Conservation (phyloP, 306 rosid species). For the Castanea crenata region DNA sequence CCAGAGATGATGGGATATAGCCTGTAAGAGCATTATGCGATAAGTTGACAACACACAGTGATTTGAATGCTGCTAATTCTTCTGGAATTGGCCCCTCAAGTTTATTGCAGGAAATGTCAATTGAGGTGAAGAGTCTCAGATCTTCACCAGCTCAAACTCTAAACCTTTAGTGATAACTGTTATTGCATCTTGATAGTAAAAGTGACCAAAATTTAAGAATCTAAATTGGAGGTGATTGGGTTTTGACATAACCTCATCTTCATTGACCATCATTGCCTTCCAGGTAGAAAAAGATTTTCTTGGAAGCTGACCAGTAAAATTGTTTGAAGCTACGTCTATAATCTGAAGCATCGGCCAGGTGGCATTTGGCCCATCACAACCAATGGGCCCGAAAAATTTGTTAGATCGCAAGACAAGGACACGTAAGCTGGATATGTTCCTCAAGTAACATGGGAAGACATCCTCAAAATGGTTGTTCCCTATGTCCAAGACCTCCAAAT, state of each 20-base stretch:
- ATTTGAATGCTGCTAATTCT: constrained; percentile 16
- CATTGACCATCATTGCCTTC: constrained; percentile 40
- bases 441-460: constrained; percentile 29
- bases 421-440: constrained; percentile 3
- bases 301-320: constrained; percentile 36
- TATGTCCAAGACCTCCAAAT: constrained; percentile 36
- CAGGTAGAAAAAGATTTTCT: constrained; percentile 22
- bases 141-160: constrained; percentile 6
- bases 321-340: constrained; percentile 36
- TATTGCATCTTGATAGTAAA: constrained; percentile 33
- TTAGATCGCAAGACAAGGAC: constrained; percentile 40
- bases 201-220: neutral
- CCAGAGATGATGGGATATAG: constrained; percentile 31
- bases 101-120: constrained; percentile 25
- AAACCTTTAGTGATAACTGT: constrained; percentile 18
- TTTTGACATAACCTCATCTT: neutral
- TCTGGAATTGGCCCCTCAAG: constrained; percentile 13
- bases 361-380: neutral
- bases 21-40: constrained; percentile 23
- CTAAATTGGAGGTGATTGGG: neutral
- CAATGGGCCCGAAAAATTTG: constrained; percentile 6
- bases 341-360: constrained; percentile 40
- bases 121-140: constrained; percentile 1
- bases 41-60: constrained; percentile 20
- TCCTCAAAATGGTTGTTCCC: constrained; percentile 31